Evolutionary conservation across 2,329 filamentous ascomycete species (phyloP).

Genomic region (Penicillium oxalicum): DNA sequence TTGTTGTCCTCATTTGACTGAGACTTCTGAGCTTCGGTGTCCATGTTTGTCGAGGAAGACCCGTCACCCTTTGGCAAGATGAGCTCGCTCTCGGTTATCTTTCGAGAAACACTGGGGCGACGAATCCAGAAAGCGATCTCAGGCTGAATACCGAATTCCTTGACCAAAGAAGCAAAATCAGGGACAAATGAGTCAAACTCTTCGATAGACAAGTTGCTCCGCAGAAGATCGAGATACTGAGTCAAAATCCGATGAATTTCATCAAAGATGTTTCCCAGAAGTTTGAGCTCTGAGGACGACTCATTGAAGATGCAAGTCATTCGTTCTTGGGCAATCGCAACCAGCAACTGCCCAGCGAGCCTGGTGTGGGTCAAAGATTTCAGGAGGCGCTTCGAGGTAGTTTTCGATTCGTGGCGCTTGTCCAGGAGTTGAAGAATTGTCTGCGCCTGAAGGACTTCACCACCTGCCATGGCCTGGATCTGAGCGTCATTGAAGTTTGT

Average conservation of each 20-base stretch:
- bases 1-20: conserved; percentile 31
- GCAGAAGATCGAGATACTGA: conserved; percentile 85
- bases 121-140: conserved; percentile 80
- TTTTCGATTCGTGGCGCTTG: conserved; percentile 67
- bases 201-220: conserved; percentile 66
- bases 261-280: conserved; percentile 80
- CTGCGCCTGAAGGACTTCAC: conserved; percentile 69
- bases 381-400: conserved; percentile 72
- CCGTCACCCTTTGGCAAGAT: conserved; percentile 24
- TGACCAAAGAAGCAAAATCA: conserved; percentile 65
- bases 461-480: conserved; percentile 81
- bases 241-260: conserved; percentile 79
- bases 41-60: conserved; percentile 17
- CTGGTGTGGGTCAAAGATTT: conserved; percentile 70
- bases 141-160: conserved; percentile 71
- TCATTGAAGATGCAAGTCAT: conserved; percentile 77
- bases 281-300: conserved; percentile 78
- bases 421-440: conserved; percentile 77
- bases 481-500: conserved; percentile 84
- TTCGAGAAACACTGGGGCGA: conserved; percentile 65
- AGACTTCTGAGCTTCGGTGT: conserved; percentile 16
- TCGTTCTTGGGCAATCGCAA: conserved; percentile 84
- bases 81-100: conserved; percentile 46
- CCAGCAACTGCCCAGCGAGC: conserved; percentile 74
- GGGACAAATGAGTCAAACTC: conserved; percentile 78